Evolutionary conservation across 305 asterid species (phyloP).

Genomic region (Fraxinus xanthoxyloides): DNA sequence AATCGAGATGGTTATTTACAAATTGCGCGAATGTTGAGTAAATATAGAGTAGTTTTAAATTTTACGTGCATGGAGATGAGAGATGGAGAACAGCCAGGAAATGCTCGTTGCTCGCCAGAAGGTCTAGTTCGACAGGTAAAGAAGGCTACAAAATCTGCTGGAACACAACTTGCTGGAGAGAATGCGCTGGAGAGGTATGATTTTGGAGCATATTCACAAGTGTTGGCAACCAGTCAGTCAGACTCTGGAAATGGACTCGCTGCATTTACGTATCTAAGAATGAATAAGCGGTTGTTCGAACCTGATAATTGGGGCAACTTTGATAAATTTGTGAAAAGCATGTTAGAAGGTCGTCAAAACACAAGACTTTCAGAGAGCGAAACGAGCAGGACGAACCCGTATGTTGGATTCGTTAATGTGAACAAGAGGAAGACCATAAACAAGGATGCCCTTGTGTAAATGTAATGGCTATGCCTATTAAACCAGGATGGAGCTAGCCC

Average conservation of each 20-base stretch:
- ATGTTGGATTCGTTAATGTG: constrained; percentile 54
- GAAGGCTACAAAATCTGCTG: constrained; percentile 55
- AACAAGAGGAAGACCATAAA: constrained; percentile 20
- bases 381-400: constrained; percentile 53
- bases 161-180: constrained; percentile 76
- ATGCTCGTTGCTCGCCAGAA: constrained; percentile 77
- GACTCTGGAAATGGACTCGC: constrained; percentile 58
- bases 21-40: constrained; percentile 70
- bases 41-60: constrained; percentile 57
- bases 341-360: constrained; percentile 63
- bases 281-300: constrained; percentile 76
- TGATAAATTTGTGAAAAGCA: constrained; percentile 64
- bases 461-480: background rate
- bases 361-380: constrained; percentile 52
- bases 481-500: background rate
- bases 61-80: constrained; percentile 97
- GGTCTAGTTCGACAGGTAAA: constrained; percentile 83
- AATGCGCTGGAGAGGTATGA: constrained; percentile 91
- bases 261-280: constrained; percentile 74
- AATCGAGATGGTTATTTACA: constrained; percentile 70
- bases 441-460: constrained; percentile 55
- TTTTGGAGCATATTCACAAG: constrained; percentile 61
- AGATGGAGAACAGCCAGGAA: constrained; percentile 65
- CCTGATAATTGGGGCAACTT: constrained; percentile 71
- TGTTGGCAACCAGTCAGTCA: constrained; percentile 60